Conservation (phyloP, 202 grass and related monocot species). For the Setaria viridis region DNA sequence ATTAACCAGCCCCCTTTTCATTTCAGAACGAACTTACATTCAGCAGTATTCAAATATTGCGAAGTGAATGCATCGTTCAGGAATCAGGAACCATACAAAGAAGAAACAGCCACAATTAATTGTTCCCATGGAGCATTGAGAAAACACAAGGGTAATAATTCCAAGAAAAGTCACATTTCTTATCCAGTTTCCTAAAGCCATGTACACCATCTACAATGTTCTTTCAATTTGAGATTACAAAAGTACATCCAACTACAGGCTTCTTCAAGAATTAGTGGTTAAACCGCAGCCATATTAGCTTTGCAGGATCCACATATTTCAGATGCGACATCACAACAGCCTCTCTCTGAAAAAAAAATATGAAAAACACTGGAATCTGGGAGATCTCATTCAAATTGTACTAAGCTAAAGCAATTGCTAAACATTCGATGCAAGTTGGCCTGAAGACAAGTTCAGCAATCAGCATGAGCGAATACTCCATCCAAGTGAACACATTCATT, state of each 20-base stretch:
- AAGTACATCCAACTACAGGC: neutral
- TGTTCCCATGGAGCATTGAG: neutral
- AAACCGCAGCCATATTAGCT: neutral
- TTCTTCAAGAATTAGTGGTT: neutral
- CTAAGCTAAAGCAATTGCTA: conserved; percentile 9
- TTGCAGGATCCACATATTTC: neutral
- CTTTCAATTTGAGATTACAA: neutral
- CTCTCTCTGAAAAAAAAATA: neutral
- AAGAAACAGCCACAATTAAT: neutral
- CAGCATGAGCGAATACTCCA: neutral
- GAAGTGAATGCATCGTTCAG: neutral
- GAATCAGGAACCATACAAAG: neutral
- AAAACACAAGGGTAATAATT: neutral
- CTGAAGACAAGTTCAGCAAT: neutral
- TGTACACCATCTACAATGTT: conserved; percentile 13
- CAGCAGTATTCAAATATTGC: neutral
- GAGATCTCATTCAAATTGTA: conserved; percentile 15
- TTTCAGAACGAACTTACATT: neutral
- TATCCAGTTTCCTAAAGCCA: neutral
- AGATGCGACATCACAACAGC: conserved; percentile 2
- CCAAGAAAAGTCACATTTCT: neutral
- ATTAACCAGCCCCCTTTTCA: neutral
- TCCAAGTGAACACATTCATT: conserved; percentile 3
- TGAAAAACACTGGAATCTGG: neutral
- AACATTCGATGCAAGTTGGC: neutral